Conservation (phyloP, 2,329 filamentous ascomycete species). For the Paecilomyces dactylethromorphus region DNA sequence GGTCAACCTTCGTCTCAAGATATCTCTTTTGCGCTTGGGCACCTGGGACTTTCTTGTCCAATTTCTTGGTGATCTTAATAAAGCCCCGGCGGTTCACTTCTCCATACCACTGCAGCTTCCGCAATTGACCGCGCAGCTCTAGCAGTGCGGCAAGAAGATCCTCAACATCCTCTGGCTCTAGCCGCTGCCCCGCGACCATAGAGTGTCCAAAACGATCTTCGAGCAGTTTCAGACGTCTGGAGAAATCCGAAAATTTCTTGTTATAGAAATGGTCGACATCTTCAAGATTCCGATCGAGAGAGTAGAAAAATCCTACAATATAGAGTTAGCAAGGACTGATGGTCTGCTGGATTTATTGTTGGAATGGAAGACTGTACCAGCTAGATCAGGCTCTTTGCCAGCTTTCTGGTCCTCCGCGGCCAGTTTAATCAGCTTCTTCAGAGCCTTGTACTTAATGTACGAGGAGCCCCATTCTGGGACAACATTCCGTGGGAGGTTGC, state of each 20-base stretch:
- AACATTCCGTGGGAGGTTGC: slow-evolving; percentile 43
- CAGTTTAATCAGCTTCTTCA: slow-evolving; percentile 91
- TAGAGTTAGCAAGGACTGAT: slow-evolving; percentile 8
- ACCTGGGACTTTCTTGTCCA: slow-evolving; percentile 85
- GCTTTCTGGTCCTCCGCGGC: slow-evolving; percentile 61
- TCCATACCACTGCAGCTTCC: slow-evolving; percentile 95
- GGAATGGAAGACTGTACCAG: slow-evolving; percentile 58
- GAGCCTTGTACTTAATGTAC: slow-evolving; percentile 47
- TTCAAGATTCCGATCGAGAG: slow-evolving; percentile 92
- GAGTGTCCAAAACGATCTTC: slow-evolving; percentile 79
- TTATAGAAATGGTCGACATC: slow-evolving; percentile 96
- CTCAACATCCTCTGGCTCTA: slow-evolving; percentile 84
- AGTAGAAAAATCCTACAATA: slow-evolving; percentile 83
- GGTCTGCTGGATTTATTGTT: slow-evolving; percentile 8
- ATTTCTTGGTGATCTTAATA: slow-evolving; percentile 97
- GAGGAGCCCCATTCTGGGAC: slow-evolving; percentile 45
- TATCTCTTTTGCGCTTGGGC: slow-evolving; percentile 77
- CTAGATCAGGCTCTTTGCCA: slow-evolving; percentile 75
- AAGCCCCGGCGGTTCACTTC: slow-evolving; percentile 95
- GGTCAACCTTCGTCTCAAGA: slow-evolving; percentile 83
- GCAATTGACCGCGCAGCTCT: slow-evolving; percentile 77
- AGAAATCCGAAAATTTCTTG: slow-evolving; percentile 82
- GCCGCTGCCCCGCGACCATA: slow-evolving; percentile 60
- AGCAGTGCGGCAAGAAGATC: slow-evolving; percentile 86
- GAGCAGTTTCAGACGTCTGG: slow-evolving; percentile 75